These are phyloP conservation scores for Capronia coronata DNA, from an alignment of 2,329 filamentous ascomycete species.

Conservation along the genomic window DNA sequence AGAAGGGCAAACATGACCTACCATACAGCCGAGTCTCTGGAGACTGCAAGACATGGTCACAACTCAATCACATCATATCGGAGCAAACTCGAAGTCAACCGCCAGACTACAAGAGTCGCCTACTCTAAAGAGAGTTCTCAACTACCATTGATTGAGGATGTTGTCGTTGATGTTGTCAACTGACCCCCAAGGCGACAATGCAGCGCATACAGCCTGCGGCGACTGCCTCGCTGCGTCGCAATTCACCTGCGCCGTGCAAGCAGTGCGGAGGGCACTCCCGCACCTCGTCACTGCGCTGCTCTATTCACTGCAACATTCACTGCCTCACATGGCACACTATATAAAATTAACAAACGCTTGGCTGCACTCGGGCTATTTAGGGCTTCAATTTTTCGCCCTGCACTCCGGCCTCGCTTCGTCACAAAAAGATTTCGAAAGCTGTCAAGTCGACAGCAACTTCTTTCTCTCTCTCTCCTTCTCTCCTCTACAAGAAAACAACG, in stretches of 20 bases:
- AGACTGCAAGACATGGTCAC: not conserved
- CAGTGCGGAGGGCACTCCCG: not conserved
- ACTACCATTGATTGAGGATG: not conserved
- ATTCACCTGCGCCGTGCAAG: conserved; percentile 4
- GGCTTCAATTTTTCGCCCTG: not conserved
- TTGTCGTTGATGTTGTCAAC: not conserved
- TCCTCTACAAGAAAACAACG: not conserved
- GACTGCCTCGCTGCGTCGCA: not conserved
- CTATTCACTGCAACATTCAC: not conserved
- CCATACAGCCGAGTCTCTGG: not conserved
- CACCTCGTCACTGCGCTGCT: not conserved
- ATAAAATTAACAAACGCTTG: conserved; percentile 5
- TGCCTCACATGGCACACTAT: not conserved
- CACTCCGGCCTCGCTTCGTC: conserved; percentile 2
- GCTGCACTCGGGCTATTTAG: conserved; percentile 1
- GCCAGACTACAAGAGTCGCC: not conserved
- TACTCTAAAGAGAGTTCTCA: not conserved
- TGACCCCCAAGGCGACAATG: not conserved
- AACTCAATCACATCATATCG: not conserved
- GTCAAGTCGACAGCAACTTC: not conserved
- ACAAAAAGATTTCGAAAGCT: conserved; percentile 11
- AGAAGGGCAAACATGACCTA: not conserved
- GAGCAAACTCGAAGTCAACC: not conserved
- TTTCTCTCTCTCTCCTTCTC: too few species aligned
- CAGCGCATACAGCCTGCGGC: not conserved